These are phyloP conservation scores for Candida boidinii DNA, from an alignment of 805 yeast species.

Conservation along the genomic window DNA sequence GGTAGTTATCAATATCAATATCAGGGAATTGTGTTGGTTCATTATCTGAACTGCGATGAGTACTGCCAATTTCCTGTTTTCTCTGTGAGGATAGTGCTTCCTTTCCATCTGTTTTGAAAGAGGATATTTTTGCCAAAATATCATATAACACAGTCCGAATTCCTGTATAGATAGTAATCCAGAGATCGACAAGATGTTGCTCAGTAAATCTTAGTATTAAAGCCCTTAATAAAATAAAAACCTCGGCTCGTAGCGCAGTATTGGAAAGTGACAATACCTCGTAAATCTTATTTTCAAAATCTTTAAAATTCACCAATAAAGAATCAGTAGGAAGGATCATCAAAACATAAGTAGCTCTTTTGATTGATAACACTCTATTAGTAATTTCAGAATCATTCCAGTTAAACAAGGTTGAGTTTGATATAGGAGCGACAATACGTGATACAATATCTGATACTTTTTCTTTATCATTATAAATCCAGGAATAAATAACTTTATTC, in stretches of 20 bases:
- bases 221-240: constrained; percentile 55
- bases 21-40: constrained; percentile 7
- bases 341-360: constrained; percentile 56
- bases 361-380: constrained; percentile 31
- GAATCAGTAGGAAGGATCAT: constrained; percentile 54
- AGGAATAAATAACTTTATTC: constrained; percentile 46
- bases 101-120: constrained; percentile 5
- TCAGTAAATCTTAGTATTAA: constrained; percentile 54
- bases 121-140: constrained; percentile 16
- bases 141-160: constrained; percentile 43
- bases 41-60: constrained; percentile 1
- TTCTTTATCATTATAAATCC: constrained; percentile 62
- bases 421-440: constrained; percentile 39
- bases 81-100: too few relatives aligned
- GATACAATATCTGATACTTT: constrained; percentile 43
- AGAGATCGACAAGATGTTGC: constrained; percentile 55
- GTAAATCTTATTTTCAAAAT: constrained; percentile 26
- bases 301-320: constrained; percentile 42
- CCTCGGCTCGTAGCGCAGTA: constrained; percentile 28
- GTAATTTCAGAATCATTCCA: constrained; percentile 27
- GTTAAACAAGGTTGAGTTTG: constrained; percentile 39
- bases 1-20: constrained; percentile 28
- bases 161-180: constrained; percentile 61
- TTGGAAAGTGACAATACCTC: constrained; percentile 23
- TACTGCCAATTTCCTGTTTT: constrained; percentile 4